phyloP scores from a whole-genome alignment of 306 rosid species.

The Rosa multiflora region DNA sequence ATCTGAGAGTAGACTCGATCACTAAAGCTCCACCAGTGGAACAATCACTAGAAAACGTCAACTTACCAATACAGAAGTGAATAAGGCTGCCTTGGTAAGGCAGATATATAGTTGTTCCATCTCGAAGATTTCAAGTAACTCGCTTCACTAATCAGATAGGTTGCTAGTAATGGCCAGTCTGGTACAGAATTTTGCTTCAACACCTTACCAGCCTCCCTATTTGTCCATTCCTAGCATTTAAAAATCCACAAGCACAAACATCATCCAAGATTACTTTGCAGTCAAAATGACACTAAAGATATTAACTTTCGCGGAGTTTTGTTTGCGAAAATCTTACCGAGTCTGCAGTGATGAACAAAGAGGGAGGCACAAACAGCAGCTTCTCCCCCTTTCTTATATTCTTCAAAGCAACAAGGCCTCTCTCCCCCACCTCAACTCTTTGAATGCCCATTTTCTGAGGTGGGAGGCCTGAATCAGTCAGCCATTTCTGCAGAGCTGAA shows the following conservation, averaged over 20 bases:
- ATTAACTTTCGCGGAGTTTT: background rate
- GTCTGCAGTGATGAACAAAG: conserved; percentile 63
- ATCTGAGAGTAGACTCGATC: conserved; percentile 24
- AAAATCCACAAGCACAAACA: conserved; percentile 1
- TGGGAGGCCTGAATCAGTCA: conserved; percentile 77
- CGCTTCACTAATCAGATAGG: conserved; percentile 93
- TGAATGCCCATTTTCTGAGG: conserved; percentile 86
- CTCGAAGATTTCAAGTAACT: conserved; percentile 74
- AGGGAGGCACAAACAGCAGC: conserved; percentile 87
- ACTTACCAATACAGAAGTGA: conserved; percentile 88
- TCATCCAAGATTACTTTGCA: background rate
- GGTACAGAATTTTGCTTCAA: conserved; percentile 73
- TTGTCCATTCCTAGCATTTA: conserved; percentile 71
- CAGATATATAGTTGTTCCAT: conserved; percentile 89
- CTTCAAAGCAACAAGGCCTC: conserved; percentile 89
- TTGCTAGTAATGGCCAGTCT: conserved; percentile 95
- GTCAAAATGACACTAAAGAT: background rate
- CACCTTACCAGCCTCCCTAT: conserved; percentile 66
- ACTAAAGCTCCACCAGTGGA: conserved; percentile 20
- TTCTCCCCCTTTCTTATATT: conserved; percentile 92
- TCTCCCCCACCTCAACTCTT: conserved; percentile 82
- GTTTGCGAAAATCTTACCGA: conserved; percentile 45
- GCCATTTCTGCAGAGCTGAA: conserved; percentile 73
- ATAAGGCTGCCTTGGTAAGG: conserved; percentile 92
- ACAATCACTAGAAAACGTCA: conserved; percentile 6